Percentiles rank a stretch among this genome's conserved stretches.
phyloP scores from a whole-genome alignment of 2,329 filamentous ascomycete species.

The Phyllachora maydis region DNA sequence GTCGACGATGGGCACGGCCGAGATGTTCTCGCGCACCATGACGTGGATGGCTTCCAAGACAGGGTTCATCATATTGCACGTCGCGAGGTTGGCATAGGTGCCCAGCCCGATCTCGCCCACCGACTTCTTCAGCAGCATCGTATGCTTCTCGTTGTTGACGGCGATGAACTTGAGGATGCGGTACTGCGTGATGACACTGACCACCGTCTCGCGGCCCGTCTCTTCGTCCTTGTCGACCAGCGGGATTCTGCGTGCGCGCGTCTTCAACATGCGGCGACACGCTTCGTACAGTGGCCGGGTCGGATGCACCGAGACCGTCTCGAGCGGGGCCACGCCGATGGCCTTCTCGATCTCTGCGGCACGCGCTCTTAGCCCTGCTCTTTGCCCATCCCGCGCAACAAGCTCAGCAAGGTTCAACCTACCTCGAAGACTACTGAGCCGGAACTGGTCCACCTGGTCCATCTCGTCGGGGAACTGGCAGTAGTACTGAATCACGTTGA shows the following conservation, averaged over 20 bases:
- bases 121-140: constrained; percentile 71
- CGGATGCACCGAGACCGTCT: constrained; percentile 91
- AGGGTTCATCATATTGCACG: constrained; percentile 70
- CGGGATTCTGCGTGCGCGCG: constrained; percentile 80
- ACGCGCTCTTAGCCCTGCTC: too few relatives aligned
- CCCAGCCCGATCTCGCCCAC: constrained; percentile 70
- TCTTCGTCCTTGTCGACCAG: constrained; percentile 88
- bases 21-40: constrained; percentile 86
- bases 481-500: constrained; percentile 98
- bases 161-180: constrained; percentile 97
- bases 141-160: constrained; percentile 74
- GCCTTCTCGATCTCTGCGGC: constrained; percentile 76
- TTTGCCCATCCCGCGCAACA: too few relatives aligned
- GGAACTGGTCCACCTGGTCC: constrained; percentile 80
- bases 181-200: constrained; percentile 95
- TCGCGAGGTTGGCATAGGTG: constrained; percentile 63
- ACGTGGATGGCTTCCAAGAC: constrained; percentile 89
- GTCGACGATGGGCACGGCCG: constrained; percentile 83
- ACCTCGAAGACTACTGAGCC: constrained; percentile 82
- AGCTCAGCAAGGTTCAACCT: constrained; percentile 8
- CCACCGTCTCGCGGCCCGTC: constrained; percentile 76
- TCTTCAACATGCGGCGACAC: constrained; percentile 83
- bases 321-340: constrained; percentile 74
- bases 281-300: constrained; percentile 84
- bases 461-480: constrained; percentile 89